These are phyloP conservation scores for Russula sp. DNA, from an alignment of 768 basidiomycete species.

Conservation along the genomic window DNA sequence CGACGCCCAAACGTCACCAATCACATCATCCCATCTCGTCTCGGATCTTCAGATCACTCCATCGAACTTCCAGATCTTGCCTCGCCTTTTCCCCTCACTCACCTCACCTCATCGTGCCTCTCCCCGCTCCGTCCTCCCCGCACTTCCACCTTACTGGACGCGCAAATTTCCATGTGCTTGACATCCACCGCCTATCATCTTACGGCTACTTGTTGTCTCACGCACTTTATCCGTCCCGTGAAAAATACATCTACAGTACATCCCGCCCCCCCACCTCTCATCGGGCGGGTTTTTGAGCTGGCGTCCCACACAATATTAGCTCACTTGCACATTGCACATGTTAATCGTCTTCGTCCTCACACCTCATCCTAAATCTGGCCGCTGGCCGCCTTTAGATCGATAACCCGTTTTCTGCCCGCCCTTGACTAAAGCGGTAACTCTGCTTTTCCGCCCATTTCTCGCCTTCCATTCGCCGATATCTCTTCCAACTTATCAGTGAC, in stretches of 20 bases:
- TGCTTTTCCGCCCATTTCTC: background rate
- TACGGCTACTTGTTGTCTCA: background rate
- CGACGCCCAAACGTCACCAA: slow-evolving; percentile 18
- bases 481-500: slow-evolving; percentile 8
- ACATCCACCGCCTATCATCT: background rate
- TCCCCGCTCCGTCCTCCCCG: slow-evolving; percentile 8
- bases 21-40: slow-evolving; percentile 18
- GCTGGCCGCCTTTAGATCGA: slow-evolving; percentile 6
- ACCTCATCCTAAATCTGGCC: background rate
- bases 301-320: background rate
- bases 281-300: background rate
- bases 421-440: slow-evolving; percentile 9
- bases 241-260: background rate
- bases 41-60: slow-evolving; percentile 18
- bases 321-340: background rate
- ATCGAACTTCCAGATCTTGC: slow-evolving; percentile 11
- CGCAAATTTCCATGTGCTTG: slow-evolving; percentile 8
- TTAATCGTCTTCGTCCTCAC: background rate
- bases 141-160: background rate
- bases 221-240: background rate
- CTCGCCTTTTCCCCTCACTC: background rate
- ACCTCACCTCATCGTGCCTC: slow-evolving; percentile 3
- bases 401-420: slow-evolving; percentile 9
- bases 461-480: slow-evolving; percentile 12
- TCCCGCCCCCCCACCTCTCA: background rate